phyloP scores from a whole-genome alignment of 306 rosid genomes.

The Gynostemma pentaphyllum region DNA sequence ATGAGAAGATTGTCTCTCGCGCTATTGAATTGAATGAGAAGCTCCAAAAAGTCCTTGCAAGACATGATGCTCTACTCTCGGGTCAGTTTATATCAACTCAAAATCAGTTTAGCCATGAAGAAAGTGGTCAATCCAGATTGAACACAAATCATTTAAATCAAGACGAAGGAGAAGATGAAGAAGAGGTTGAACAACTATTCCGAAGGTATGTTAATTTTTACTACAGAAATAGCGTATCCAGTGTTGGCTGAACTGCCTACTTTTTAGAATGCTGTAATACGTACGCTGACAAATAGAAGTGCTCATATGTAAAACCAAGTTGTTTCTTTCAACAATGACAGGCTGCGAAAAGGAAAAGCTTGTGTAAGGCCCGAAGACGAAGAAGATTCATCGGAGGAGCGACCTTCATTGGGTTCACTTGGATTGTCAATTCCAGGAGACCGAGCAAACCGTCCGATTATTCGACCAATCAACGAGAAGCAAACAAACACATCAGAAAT shows the following conservation, averaged over 20 bases:
- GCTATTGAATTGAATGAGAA: conserved; percentile 82
- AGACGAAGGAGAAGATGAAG: conserved; percentile 71
- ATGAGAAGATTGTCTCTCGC: conserved; percentile 67
- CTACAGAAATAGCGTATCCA: neutral
- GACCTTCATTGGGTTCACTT: conserved; percentile 31
- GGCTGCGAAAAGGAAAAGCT: conserved; percentile 94
- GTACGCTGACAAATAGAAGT: too few relatives aligned
- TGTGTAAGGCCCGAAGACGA: conserved; percentile 77
- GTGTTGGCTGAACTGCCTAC: neutral
- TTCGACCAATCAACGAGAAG: conserved; percentile 49
- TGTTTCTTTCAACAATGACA: conserved; percentile 17
- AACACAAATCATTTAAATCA: conserved; percentile 27
- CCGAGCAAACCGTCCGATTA: conserved; percentile 67
- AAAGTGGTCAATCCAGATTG: conserved; percentile 35
- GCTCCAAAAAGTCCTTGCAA: conserved; percentile 77
- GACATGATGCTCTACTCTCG: conserved; percentile 73
- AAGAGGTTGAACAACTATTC: conserved; percentile 79
- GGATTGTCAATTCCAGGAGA: conserved; percentile 40
- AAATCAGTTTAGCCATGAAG: conserved; percentile 30
- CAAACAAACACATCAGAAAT: conserved; percentile 24
- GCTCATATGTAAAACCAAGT: neutral
- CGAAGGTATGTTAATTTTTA: conserved; percentile 38
- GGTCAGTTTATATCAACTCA: conserved; percentile 37
- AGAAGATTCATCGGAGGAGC: conserved; percentile 28
- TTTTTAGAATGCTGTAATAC: neutral